These are phyloP conservation scores for Hypsizygus marmoreus DNA, from an alignment of 768 basidiomycete species.

Conservation along the genomic window DNA sequence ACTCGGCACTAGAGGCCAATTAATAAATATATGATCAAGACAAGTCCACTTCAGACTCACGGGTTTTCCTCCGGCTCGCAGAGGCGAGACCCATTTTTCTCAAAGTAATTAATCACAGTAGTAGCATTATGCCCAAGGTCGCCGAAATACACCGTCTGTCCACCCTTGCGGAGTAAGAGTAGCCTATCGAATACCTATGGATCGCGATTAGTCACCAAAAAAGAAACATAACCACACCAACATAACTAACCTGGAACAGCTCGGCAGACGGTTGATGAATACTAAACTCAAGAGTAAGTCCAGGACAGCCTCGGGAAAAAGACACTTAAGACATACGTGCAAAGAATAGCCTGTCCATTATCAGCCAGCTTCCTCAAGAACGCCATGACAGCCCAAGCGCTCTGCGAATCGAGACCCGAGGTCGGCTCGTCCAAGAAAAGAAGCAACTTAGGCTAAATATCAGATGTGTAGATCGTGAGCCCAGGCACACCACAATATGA, in stretches of 20 bases:
- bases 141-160: slow-evolving; percentile 74
- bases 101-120: slow-evolving; percentile 76
- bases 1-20: slow-evolving; percentile 51
- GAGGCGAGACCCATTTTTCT: slow-evolving; percentile 61
- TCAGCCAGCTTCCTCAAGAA: slow-evolving; percentile 79
- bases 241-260: slow-evolving; percentile 60
- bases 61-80: slow-evolving; percentile 76
- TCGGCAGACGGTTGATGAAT: slow-evolving; percentile 73
- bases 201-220: not conserved
- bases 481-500: not conserved
- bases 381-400: slow-evolving; percentile 78
- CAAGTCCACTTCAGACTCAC: too few species aligned
- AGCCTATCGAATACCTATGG: slow-evolving; percentile 70
- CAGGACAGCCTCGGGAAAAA: too few species aligned
- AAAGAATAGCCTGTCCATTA: slow-evolving; percentile 86
- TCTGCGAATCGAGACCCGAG: slow-evolving; percentile 84
- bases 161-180: slow-evolving; percentile 76
- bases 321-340: slow-evolving; percentile 78
- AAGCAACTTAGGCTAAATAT: slow-evolving; percentile 66
- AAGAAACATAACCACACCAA: not conserved
- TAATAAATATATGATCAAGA: too few species aligned
- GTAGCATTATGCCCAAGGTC: slow-evolving; percentile 65
- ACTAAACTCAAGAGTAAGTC: not conserved
- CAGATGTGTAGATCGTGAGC: too few species aligned
- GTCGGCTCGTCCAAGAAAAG: slow-evolving; percentile 92